Base-by-base conservation (phyloP, 1,284 basidiomycete genomes). In the Neonothopanus nambi region DNA sequence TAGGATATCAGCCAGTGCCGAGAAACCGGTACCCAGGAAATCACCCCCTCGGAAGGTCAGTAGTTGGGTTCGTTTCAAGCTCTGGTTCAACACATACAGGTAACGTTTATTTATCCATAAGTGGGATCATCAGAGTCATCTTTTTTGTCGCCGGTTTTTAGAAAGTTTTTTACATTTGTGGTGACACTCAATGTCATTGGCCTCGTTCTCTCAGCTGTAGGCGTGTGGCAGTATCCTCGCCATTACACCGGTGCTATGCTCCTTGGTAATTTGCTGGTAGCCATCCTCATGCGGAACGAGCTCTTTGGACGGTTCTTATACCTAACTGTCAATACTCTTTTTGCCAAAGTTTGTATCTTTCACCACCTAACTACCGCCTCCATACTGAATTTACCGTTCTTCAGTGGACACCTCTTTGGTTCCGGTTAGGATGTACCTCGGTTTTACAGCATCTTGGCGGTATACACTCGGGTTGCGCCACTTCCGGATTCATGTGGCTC, bases 61-160 rank as follows among this genome's bases (percentile, higher is more conserved):
- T 57, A 70, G 72, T 40, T 78, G 77, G 78, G 70, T 81, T 55
- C 69, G 71, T 35, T 79, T 82, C 59, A 74, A 74, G 56, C 67
- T 87, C 30, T 86, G 84, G 81, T 85, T 82, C 64, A 86, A 85
- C 63, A 84, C 83, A 5, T 84, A 84, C 60, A 72, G 84, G 79
- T 83, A 65, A 54, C 48, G 18, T 39, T 30, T 39, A 23, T 42
- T 38, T 18, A n/a, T 36, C 7, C 30, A 42, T 26, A 26, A n/a
- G n/a, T n/a, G n/a, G n/a, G 4, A 11, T 33, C 3, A 33, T 33
- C 8, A 33, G 8, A 9, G 9, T 2, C 2, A 33, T 9, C 9
- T 33, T 11, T 9, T n/a, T n/a, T n/a, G n/a, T 41, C 3, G 33
- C 24, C 12, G 35, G 11, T 41, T 57, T 40, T 39, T 59, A 83